A percentile compares a stretch with the other conserved stretches of the same genome.
Conservation (phyloP, 306 rosid genomes). For the Gastrolobium bilobum region DNA sequence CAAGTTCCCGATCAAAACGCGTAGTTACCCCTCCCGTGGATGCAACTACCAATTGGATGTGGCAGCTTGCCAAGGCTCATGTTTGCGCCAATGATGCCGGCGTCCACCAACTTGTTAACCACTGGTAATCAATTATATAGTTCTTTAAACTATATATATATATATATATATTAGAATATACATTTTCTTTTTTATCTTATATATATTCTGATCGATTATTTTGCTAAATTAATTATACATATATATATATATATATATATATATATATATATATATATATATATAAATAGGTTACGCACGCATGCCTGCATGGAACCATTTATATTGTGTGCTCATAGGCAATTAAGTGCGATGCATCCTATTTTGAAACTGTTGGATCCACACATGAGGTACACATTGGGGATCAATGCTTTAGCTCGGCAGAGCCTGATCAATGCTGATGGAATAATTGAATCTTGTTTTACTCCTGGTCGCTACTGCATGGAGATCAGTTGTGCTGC, state of each 20-base stretch:
- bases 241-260: no score
- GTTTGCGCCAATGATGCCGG: slow-evolving; percentile 87
- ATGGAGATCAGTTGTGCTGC: slow-evolving; percentile 89
- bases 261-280: no score
- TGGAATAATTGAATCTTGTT: slow-evolving; percentile 77
- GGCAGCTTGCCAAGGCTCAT: slow-evolving; percentile 94
- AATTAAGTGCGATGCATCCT: slow-evolving; percentile 94
- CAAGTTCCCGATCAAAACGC: slow-evolving; percentile 65
- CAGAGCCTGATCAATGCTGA: slow-evolving; percentile 73
- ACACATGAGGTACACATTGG: slow-evolving; percentile 88
- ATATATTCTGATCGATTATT: not conserved
- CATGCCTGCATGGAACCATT: slow-evolving; percentile 85
- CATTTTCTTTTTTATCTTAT: no score
- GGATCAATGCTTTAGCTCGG: slow-evolving; percentile 80
- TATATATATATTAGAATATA: no score
- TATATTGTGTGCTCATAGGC: slow-evolving; percentile 83
- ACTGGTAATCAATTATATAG: slow-evolving; percentile 66
- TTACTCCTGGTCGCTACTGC: slow-evolving; percentile 85
- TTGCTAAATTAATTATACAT: no score
- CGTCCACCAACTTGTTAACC: slow-evolving; percentile 90
- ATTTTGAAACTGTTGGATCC: slow-evolving; percentile 86
- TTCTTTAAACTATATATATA: no score
- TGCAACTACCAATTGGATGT: slow-evolving; percentile 79
- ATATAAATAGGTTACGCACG: slow-evolving; percentile 70
- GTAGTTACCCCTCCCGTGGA: slow-evolving; percentile 71